These are phyloP conservation scores for Gossypium mustelinum DNA, from an alignment of 345 rosid genomes.

Conservation along the genomic window DNA sequence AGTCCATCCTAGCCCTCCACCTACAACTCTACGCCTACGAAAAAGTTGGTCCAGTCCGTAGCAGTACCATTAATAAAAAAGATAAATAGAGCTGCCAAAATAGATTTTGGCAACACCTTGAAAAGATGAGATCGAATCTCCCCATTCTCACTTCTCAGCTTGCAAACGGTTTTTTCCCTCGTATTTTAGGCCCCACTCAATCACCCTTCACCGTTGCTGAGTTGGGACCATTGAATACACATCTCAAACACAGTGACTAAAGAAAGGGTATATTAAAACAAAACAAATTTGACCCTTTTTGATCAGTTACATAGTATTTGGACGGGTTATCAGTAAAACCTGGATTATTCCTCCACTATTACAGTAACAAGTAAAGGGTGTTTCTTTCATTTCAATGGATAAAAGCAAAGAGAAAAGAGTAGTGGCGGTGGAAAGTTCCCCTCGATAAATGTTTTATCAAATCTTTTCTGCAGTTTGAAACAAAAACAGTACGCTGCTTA, in stretches of 20 bases:
- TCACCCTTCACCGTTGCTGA: not conserved
- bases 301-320: not conserved
- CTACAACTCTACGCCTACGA: not conserved
- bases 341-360: too few relatives aligned
- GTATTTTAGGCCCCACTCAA: not conserved
- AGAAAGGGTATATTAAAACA: too few relatives aligned
- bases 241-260: not conserved
- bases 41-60: not conserved
- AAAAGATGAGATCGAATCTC: not conserved
- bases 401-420: not conserved
- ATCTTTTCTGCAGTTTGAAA: constrained; percentile 13
- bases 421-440: not conserved
- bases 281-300: not conserved
- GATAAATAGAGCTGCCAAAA: not conserved
- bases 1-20: not conserved
- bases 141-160: too few relatives aligned
- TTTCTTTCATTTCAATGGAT: not conserved
- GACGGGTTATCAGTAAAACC: not conserved
- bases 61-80: not conserved
- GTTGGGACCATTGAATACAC: not conserved
- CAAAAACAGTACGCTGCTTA: constrained; percentile 4
- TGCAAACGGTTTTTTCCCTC: not conserved
- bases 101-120: not conserved
- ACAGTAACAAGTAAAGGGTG: too few relatives aligned
- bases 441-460: constrained; percentile 4